Evolutionary conservation across 352 stramenopile species (phyloP).

Genomic region (Phytophthora pini): DNA sequence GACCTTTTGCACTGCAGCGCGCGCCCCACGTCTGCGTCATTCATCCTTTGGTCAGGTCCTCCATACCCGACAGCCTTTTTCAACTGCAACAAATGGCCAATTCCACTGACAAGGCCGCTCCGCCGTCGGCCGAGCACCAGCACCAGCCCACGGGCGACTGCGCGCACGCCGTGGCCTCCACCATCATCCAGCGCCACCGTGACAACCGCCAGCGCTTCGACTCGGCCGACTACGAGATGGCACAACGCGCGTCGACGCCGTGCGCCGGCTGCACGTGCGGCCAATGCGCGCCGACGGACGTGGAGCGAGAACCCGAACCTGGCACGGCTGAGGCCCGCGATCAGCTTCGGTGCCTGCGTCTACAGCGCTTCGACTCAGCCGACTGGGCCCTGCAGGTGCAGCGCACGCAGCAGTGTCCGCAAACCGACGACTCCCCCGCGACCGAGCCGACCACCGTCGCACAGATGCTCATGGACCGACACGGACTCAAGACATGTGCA

Average conservation of each 20-base stretch:
- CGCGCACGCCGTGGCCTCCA: conserved; percentile 40
- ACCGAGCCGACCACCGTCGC: conserved; percentile 39
- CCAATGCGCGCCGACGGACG: conserved; percentile 31
- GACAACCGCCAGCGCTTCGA: conserved; percentile 75
- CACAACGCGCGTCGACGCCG: conserved; percentile 28
- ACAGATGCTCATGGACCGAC: conserved; percentile 66
- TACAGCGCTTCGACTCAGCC: conserved; percentile 81
- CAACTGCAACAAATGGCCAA: conserved; percentile 20
- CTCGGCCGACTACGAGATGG: conserved; percentile 74
- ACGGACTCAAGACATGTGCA: conserved; percentile 58
- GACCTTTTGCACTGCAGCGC: conserved; percentile 23
- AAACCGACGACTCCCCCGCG: conserved; percentile 6
- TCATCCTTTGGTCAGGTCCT: conserved; percentile 24
- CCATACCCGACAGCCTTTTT: not conserved
- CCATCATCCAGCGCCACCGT: conserved; percentile 59
- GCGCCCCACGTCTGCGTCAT: conserved; percentile 15
- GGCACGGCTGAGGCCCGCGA: conserved; percentile 31
- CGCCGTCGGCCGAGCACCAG: conserved; percentile 17
- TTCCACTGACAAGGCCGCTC: conserved; percentile 18
- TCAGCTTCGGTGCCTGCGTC: conserved; percentile 55
- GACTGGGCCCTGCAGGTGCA: conserved; percentile 67
- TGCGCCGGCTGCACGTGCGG: conserved; percentile 35
- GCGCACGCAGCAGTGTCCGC: conserved; percentile 13
- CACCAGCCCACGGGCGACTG: conserved; percentile 23
- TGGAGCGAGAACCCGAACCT: conserved; percentile 53